Conservation (phyloP, 305 asterid genomes). For the Ruellia speciosa region DNA sequence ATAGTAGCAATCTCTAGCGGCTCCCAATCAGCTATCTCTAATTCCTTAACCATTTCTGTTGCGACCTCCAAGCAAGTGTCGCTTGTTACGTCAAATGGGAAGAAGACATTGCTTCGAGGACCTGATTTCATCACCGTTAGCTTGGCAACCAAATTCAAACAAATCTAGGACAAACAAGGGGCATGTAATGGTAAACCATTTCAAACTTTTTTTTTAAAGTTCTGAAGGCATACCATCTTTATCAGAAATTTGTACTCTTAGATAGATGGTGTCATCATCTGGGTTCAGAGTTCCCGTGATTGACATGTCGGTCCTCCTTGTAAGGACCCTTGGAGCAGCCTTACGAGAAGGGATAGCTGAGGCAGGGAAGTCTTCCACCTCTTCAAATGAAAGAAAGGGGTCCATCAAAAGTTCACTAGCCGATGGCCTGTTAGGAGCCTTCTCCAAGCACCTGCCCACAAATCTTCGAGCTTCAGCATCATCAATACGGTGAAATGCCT, state of each 20-base stretch:
- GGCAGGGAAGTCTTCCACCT: slow-evolving; percentile 26
- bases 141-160: neutral
- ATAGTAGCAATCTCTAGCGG: slow-evolving; percentile 61
- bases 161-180: neutral
- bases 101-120: slow-evolving; percentile 43
- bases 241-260: slow-evolving; percentile 59
- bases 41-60: slow-evolving; percentile 65
- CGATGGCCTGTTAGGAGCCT: slow-evolving; percentile 51
- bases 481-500: slow-evolving; percentile 38
- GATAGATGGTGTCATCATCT: slow-evolving; percentile 57
- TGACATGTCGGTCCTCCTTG: slow-evolving; percentile 39
- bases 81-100: slow-evolving; percentile 52
- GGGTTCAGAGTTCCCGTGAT: slow-evolving; percentile 55
- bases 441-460: slow-evolving; percentile 56
- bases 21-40: slow-evolving; percentile 58
- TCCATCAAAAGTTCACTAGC: slow-evolving; percentile 54
- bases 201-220: neutral
- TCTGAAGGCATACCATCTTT: slow-evolving; percentile 35
- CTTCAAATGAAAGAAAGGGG: slow-evolving; percentile 52
- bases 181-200: neutral
- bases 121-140: slow-evolving; percentile 29
- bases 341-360: slow-evolving; percentile 15
- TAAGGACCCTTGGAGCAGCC: slow-evolving; percentile 11
- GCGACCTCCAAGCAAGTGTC: slow-evolving; percentile 73
- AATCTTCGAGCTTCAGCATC: slow-evolving; percentile 57